A percentile compares a stretch with the other conserved stretches of the same genome.
phyloP scores from a whole-genome alignment of 2,329 filamentous ascomycete species.

The Aspergillus spinulosporus region DNA sequence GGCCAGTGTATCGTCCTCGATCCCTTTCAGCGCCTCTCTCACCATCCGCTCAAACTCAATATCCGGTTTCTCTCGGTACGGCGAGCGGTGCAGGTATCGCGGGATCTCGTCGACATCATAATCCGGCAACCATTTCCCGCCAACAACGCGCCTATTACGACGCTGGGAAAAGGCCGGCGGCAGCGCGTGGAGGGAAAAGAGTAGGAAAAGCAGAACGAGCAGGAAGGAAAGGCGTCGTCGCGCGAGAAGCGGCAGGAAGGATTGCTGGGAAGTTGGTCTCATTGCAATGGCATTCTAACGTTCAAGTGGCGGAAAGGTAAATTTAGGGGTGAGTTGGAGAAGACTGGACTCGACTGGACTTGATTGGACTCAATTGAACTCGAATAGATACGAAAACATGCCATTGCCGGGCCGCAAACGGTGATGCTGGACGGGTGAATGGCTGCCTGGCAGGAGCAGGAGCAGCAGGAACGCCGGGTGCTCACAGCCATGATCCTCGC shows the following conservation, averaged over 20 bases:
- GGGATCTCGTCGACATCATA: conserved; percentile 24
- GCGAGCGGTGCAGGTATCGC: conserved; percentile 30
- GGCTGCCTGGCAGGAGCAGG: not conserved
- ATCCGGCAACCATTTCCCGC: conserved; percentile 15
- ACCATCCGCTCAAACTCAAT: conserved; percentile 29
- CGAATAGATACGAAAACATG: not conserved
- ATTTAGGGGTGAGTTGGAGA: not conserved
- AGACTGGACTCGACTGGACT: too few species aligned
- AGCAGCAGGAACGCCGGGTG: not conserved
- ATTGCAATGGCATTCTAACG: not conserved
- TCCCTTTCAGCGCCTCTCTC: conserved; percentile 24
- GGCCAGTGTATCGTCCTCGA: conserved; percentile 23
- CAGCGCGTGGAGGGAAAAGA: conserved; percentile 11
- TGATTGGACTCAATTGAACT: not conserved
- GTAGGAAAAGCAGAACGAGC: conserved; percentile 9
- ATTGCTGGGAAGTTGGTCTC: not conserved
- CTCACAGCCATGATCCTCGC: not conserved
- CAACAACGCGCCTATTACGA: not conserved
- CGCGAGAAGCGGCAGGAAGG: not conserved
- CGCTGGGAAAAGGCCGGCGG: conserved; percentile 10
- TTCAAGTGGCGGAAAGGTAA: not conserved
- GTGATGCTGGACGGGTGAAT: too few species aligned
- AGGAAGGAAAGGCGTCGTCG: conserved; percentile 10
- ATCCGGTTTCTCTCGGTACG: conserved; percentile 31
- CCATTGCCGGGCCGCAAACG: not conserved